A percentile compares a stretch with the other conserved stretches of the same genome.
Conservation (phyloP, 306 rosid genomes). For the Nissolia schottii region DNA sequence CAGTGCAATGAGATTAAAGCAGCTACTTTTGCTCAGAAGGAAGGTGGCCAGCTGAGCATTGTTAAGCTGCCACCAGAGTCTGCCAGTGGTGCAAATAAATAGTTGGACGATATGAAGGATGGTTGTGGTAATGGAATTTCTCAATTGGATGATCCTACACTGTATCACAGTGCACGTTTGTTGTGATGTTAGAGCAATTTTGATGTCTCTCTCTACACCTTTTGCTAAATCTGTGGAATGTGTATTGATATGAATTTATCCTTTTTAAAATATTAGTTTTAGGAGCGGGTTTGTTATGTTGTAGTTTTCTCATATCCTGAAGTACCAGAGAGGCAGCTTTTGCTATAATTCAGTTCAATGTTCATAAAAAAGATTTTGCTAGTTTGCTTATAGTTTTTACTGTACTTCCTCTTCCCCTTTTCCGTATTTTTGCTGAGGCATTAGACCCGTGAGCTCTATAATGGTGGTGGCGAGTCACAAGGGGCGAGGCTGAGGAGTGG, state of each 20-base stretch:
- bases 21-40: conserved; percentile 73
- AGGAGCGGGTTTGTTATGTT: not conserved
- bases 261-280: not conserved
- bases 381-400: no score
- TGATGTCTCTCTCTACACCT: not conserved
- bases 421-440: no score
- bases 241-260: not conserved
- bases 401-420: no score
- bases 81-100: conserved; percentile 30
- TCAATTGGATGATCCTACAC: not conserved
- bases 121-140: not conserved
- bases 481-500: no score
- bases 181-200: not conserved
- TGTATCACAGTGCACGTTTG: not conserved
- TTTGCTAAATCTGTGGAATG: not conserved
- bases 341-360: no score
- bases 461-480: no score
- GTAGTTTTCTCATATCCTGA: not conserved
- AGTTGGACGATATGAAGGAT: conserved; percentile 22
- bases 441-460: no score
- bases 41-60: conserved; percentile 78
- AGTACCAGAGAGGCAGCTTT: not conserved
- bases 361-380: no score
- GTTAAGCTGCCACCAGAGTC: conserved; percentile 47
- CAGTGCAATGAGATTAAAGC: conserved; percentile 87